Conservation (phyloP, 2,329 filamentous ascomycete genomes). For the Epichloe sibirici region DNA sequence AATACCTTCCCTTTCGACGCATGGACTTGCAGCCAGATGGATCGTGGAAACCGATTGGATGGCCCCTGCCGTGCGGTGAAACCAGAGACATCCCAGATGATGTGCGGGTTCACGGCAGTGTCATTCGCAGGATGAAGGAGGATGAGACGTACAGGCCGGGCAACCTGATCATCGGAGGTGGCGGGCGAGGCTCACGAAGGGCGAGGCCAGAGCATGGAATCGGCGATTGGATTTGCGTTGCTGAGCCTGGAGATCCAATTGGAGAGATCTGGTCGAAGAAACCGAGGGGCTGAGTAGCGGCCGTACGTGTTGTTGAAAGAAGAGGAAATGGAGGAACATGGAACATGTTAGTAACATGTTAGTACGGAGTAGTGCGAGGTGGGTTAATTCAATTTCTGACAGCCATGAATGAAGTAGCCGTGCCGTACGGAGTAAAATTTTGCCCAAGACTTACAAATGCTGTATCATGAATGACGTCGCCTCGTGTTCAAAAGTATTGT, state of each 20-base stretch:
- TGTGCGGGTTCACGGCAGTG: constrained; percentile 60
- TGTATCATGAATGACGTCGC: too few relatives aligned
- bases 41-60: constrained; percentile 67
- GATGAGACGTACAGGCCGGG: constrained; percentile 59
- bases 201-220: constrained; percentile 53
- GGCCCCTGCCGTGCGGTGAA: constrained; percentile 69
- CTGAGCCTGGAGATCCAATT: constrained; percentile 53
- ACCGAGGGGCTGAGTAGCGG: background rate
- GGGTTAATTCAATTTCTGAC: too few relatives aligned
- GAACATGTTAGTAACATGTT: too few relatives aligned
- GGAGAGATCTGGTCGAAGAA: constrained; percentile 50
- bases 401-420: too few relatives aligned
- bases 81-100: constrained; percentile 62
- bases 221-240: constrained; percentile 58
- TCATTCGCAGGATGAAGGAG: constrained; percentile 56
- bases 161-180: constrained; percentile 69
- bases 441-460: too few relatives aligned
- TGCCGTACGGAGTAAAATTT: too few relatives aligned
- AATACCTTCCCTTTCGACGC: constrained; percentile 66
- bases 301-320: too few relatives aligned
- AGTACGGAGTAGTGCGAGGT: too few relatives aligned
- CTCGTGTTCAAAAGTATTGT: too few relatives aligned
- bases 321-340: too few relatives aligned
- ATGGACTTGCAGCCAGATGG: constrained; percentile 67
- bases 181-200: constrained; percentile 52